phyloP scores from a whole-genome alignment of 2,329 filamentous ascomycete genomes.

The Akanthomyces uredinophilus region DNA sequence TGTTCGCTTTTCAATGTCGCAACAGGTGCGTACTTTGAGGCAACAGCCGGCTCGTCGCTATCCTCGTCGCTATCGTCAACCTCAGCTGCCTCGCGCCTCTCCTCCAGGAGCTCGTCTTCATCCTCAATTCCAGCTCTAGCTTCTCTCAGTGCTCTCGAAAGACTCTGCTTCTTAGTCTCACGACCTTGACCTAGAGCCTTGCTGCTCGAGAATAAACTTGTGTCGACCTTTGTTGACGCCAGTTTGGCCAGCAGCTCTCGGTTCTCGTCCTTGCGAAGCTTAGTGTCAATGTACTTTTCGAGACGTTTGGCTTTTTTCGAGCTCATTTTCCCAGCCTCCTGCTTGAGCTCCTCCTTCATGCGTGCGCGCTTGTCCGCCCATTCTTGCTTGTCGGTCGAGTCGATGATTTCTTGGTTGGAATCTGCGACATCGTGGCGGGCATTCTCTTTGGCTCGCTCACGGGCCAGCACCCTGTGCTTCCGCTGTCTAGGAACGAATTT shows the following conservation, averaged over 20 bases:
- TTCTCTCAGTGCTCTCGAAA: conserved; percentile 60
- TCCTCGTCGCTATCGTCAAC: conserved; percentile 29
- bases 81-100: conserved; percentile 25
- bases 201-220: conserved; percentile 71
- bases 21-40: conserved; percentile 8
- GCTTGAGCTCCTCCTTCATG: conserved; percentile 49
- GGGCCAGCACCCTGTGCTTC: conserved; percentile 65
- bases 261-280: conserved; percentile 92
- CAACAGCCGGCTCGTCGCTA: conserved; percentile 17
- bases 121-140: conserved; percentile 57
- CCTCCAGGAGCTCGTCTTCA: conserved; percentile 50
- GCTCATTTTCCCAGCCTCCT: conserved; percentile 50
- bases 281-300: conserved; percentile 74
- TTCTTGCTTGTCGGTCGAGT: conserved; percentile 42
- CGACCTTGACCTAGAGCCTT: conserved; percentile 67
- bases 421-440: conserved; percentile 35
- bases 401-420: conserved; percentile 34
- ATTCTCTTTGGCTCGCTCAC: conserved; percentile 47
- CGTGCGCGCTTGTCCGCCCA: conserved; percentile 50
- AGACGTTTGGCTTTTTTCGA: conserved; percentile 62
- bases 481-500: conserved; percentile 60
- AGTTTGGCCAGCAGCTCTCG: conserved; percentile 78
- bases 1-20: conserved; percentile 9
- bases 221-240: conserved; percentile 73
- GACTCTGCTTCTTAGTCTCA: conserved; percentile 66